A percentile compares a stretch with the other conserved stretches of the same genome.
Evolutionary conservation across 2,329 filamentous ascomycete genomes (phyloP).

Genomic region (Diplodia corticola): DNA sequence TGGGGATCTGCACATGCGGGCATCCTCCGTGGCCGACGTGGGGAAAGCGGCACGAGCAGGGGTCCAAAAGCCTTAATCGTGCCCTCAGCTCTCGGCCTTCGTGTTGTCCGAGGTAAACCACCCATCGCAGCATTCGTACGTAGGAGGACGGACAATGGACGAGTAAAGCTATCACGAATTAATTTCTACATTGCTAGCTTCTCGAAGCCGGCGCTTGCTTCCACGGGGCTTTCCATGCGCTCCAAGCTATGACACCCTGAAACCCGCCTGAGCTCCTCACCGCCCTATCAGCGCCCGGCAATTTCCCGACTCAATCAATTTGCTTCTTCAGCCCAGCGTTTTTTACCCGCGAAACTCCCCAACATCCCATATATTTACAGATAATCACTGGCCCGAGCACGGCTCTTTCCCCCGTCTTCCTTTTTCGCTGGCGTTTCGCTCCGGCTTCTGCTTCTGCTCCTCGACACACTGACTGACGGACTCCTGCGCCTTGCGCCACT

Average conservation of each 20-base stretch:
- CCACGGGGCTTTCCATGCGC: background rate
- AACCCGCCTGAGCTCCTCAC: slow-evolving; percentile 9
- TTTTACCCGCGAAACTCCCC: background rate
- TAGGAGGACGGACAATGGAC: background rate
- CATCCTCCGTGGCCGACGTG: background rate
- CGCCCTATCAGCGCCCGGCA: slow-evolving; percentile 2
- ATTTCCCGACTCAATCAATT: background rate
- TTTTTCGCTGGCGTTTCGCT: slow-evolving; percentile 24
- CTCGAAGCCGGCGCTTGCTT: slow-evolving; percentile 3
- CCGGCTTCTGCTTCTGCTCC: slow-evolving; percentile 23
- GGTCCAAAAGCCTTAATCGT: background rate
- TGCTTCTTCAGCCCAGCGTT: background rate
- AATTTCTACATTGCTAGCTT: background rate
- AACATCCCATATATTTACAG: slow-evolving; percentile 24
- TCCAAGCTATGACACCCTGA: background rate
- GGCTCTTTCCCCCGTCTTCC: slow-evolving; percentile 26
- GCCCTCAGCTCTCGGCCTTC: background rate
- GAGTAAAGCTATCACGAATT: background rate
- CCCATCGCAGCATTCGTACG: background rate
- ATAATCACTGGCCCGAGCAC: slow-evolving; percentile 33
- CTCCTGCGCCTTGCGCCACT: slow-evolving; percentile 1
- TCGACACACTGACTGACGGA: slow-evolving; percentile 6
- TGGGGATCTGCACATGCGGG: slow-evolving; percentile 6
- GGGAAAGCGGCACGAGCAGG: background rate
- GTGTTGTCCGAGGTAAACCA: background rate